Evolutionary conservation across 2,329 filamentous ascomycete species (phyloP), one percentile per base, ranked within the genome.

Genomic region (Biscogniauxia sp.): DNA sequence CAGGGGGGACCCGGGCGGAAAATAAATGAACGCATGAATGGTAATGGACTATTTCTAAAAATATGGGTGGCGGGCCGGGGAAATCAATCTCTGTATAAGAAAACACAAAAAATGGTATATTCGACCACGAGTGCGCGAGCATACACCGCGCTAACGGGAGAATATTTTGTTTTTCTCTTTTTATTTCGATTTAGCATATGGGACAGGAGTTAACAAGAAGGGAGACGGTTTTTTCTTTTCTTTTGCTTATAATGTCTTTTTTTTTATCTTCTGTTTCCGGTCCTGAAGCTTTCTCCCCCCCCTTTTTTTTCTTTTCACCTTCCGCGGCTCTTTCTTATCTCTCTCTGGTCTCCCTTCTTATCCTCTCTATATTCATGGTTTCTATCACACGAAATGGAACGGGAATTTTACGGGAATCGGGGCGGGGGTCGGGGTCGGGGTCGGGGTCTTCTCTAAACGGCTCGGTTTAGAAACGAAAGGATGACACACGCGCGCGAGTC

Each of bases 141-240:
- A 64, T 61, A 62, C 61, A 59, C 51, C 37, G 13, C 37, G 37
- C 17, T n/a, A 45, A 45, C 37, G 15, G 15, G 59, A 68, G 53
- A 63, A 59, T 56, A 55, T 59, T 13, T 13, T 32, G 4, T 32
- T 13, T 32, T 7, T 32, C 11, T 32, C 28, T 32, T 32, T 28
- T 32, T 8, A 32, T 61, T 53, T 64, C 60, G 59, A 61, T 60
- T 60, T 60, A 67, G 68, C 68, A 69, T 69, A 49, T 69, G 68
- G 69, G 68, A 68, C 59, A 57, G 69, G 69, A 70, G 68, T 70
- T 64, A 62, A 59, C 54, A 67, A 68, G 56, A 54, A 57, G 61
- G 61, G 56, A 57, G 63, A 65, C 65, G 59, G 66, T 65, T 60
- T 67, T 61, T 58, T 60, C 62, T 68, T 61, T 61, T 58, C 61